Percentiles rank a stretch among this genome's conserved stretches.
Evolutionary conservation across 345 rosid species (phyloP).

Genomic region (Salix koriyanagi): DNA sequence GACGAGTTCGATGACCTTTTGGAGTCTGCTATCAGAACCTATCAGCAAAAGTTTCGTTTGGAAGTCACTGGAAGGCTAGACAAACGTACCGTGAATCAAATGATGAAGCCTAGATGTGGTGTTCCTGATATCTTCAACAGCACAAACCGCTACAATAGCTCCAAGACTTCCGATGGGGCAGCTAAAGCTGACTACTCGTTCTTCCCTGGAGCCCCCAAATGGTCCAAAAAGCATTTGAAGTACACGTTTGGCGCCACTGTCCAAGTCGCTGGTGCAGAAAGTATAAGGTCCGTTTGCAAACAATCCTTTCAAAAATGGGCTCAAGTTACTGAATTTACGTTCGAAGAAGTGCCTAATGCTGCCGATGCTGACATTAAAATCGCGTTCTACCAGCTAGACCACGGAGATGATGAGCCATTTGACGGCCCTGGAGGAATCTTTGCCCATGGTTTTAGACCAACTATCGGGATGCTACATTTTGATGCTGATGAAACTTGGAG

Average conservation of each 20-base stretch:
- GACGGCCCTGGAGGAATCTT: slow-evolving; percentile 11
- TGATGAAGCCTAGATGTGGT: neutral
- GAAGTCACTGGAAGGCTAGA: neutral
- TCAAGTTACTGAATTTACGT: neutral
- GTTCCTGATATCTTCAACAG: neutral
- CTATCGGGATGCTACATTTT: slow-evolving; percentile 14
- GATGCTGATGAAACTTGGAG: slow-evolving; percentile 29
- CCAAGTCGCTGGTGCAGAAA: neutral
- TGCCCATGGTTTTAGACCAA: slow-evolving; percentile 20
- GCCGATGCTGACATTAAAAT: slow-evolving; percentile 8
- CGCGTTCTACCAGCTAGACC: slow-evolving; percentile 5
- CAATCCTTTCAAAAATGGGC: slow-evolving; percentile 9
- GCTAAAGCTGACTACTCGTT: slow-evolving; percentile 1
- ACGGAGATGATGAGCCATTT: slow-evolving; percentile 19
- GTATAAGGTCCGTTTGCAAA: neutral
- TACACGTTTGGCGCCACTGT: slow-evolving; percentile 8
- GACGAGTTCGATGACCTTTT: neutral
- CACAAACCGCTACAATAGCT: neutral
- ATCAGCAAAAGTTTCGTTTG: neutral
- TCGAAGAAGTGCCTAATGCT: neutral
- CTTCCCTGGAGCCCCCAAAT: neutral
- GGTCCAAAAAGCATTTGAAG: slow-evolving; percentile 6
- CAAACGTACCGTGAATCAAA: neutral
- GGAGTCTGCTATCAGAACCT: neutral
- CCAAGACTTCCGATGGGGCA: no score